Evolutionary conservation across 129 eudicot genomes (phyloP).

Genomic region (Artemisia argyi): DNA sequence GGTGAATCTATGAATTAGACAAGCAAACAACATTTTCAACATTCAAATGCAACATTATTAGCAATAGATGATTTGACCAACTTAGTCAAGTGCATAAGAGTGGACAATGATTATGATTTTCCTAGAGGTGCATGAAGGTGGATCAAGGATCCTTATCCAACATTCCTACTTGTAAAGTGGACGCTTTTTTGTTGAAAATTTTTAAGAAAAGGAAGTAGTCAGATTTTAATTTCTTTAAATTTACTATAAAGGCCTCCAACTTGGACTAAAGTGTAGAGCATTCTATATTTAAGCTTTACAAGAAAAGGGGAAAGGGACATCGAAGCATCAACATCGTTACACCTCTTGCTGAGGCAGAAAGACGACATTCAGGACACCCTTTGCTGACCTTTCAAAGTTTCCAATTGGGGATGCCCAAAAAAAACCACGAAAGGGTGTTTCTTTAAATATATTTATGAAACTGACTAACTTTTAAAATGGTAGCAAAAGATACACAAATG

Average conservation of each 20-base stretch:
- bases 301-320: conserved; percentile 28
- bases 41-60: conserved; percentile 2
- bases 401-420: conserved; percentile 11
- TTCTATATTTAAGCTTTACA: conserved; percentile 17
- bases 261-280: conserved; percentile 25
- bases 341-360: conserved; percentile 25
- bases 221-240: not conserved
- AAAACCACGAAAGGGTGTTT: conserved; percentile 8
- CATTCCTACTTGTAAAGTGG: not conserved
- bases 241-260: conserved; percentile 10
- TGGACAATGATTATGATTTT: conserved; percentile 13
- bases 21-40: not conserved
- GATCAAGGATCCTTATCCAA: conserved; percentile 24
- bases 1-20: not conserved
- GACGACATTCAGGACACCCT: not conserved
- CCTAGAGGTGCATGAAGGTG: conserved; percentile 13
- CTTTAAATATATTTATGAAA: conserved; percentile 9
- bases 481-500: conserved; percentile 4
- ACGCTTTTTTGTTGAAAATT: not conserved
- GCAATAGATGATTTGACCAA: not conserved
- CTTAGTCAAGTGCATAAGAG: not conserved
- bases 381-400: conserved; percentile 6
- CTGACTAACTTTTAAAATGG: not conserved
- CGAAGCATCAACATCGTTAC: conserved; percentile 23
- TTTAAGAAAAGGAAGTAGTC: conserved; percentile 23